phyloP scores from a whole-genome alignment of 2,329 filamentous ascomycete species.

The Apiospora saccharicola region DNA sequence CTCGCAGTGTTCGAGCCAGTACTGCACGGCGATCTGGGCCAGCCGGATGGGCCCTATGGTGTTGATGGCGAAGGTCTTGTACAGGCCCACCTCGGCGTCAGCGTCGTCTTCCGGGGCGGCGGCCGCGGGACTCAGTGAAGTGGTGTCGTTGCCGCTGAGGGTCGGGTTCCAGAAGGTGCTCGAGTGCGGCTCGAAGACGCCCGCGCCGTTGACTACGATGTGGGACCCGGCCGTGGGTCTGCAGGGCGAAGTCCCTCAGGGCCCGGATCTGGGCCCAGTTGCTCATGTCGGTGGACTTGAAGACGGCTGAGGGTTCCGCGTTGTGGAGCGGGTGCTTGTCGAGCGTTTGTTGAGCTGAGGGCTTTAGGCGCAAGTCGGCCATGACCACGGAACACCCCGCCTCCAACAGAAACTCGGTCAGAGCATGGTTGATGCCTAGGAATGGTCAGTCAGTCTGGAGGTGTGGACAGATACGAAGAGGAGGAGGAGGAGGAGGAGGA shows the following conservation, averaged over 20 bases:
- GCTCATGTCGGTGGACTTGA: constrained; percentile 32
- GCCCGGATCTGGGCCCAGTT: constrained; percentile 40
- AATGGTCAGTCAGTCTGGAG: not conserved
- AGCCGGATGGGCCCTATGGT: constrained; percentile 34
- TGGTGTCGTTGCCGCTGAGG: constrained; percentile 29
- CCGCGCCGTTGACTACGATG: constrained; percentile 31
- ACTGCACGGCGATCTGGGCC: constrained; percentile 37
- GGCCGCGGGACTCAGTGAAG: not conserved
- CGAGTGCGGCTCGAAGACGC: constrained; percentile 35
- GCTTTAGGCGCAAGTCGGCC: constrained; percentile 35
- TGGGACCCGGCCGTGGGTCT: constrained; percentile 33
- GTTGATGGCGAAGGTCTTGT: constrained; percentile 36
- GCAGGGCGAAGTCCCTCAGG: constrained; percentile 32
- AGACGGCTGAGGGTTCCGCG: constrained; percentile 23
- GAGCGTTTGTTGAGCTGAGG: constrained; percentile 34
- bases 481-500: too few relatives aligned
- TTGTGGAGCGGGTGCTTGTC: constrained; percentile 28
- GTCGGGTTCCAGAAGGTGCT: constrained; percentile 36
- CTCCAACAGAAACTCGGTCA: constrained; percentile 33
- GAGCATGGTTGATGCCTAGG: constrained; percentile 33
- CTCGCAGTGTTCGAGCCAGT: constrained; percentile 39
- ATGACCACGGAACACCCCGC: constrained; percentile 39
- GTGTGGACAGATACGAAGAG: not conserved
- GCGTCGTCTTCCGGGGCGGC: constrained; percentile 28
- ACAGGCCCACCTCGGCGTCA: constrained; percentile 31